A percentile compares a stretch with the other conserved stretches of the same genome.
Conservation (phyloP, 2,329 filamentous ascomycete species). For the Fusarium luffae region DNA sequence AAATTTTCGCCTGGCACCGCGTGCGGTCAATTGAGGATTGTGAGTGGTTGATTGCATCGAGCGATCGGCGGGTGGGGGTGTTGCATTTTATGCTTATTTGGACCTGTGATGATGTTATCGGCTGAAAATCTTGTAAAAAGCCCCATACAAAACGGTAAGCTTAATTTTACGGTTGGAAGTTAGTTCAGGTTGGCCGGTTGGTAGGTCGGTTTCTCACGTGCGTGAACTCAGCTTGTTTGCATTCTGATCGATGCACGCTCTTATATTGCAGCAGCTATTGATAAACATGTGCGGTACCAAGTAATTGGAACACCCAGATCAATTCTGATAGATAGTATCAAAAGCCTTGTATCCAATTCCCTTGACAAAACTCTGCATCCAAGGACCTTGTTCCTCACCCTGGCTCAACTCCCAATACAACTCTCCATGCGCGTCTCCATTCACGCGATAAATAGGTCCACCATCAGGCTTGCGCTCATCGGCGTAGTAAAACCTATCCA, state of each 20-base stretch:
- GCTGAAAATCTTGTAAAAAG: neutral
- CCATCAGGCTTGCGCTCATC: constrained; percentile 60
- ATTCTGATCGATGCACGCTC: neutral
- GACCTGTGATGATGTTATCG: neutral
- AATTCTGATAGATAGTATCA: neutral
- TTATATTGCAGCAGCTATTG: too few relatives aligned
- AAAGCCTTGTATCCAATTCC: constrained; percentile 51
- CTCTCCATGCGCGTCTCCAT: constrained; percentile 55
- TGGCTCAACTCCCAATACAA: constrained; percentile 55
- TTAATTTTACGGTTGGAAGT: neutral
- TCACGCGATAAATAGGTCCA: constrained; percentile 44
- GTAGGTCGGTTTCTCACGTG: neutral
- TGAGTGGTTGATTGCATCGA: neutral
- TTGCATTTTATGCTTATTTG: neutral
- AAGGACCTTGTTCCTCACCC: constrained; percentile 55
- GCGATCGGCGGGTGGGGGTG: neutral
- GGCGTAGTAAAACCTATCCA: constrained; percentile 61
- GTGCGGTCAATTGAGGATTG: neutral
- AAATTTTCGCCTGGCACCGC: neutral
- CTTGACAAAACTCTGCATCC: constrained; percentile 59
- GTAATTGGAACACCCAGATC: fast-evolving
- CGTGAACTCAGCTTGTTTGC: too few relatives aligned
- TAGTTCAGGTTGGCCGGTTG: too few relatives aligned
- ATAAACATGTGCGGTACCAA: fast-evolving
- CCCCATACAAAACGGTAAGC: neutral